Evolutionary conservation across 352 stramenopile species (phyloP).

Genomic region (Globisporangium splendens): DNA sequence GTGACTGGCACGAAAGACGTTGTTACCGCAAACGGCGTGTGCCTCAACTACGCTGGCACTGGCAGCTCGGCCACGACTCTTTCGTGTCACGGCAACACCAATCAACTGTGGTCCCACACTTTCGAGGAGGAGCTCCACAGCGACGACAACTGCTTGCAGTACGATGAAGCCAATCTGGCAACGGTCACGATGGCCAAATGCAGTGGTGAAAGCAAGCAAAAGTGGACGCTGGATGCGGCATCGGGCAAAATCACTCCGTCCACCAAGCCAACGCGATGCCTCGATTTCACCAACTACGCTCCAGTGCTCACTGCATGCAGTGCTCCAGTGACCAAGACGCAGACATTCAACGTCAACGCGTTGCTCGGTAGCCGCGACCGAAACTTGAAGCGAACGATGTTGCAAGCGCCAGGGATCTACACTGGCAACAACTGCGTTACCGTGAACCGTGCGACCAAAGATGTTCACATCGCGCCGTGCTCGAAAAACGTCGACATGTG

Average conservation of each 20-base stretch:
- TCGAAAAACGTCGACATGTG: constrained; percentile 5
- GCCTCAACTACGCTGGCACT: not conserved
- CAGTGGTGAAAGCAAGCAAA: constrained; percentile 8
- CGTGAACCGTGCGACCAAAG: constrained; percentile 2
- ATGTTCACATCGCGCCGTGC: not conserved
- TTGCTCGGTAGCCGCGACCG: not conserved
- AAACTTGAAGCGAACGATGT: constrained; percentile 8
- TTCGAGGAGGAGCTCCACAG: constrained; percentile 5
- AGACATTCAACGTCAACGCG: not conserved
- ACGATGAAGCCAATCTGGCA: not conserved
- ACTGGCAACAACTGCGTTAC: constrained; percentile 7
- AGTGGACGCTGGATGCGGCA: constrained; percentile 9
- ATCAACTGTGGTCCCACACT: constrained; percentile 1
- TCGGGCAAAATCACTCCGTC: not conserved
- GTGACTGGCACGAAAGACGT: not conserved
- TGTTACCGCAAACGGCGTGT: not conserved
- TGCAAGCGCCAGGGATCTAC: constrained; percentile 2
- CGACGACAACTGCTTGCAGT: constrained; percentile 3
- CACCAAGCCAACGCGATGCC: not conserved
- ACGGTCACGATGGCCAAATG: constrained; percentile 8
- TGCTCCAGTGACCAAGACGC: not conserved
- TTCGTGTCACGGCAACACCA: not conserved
- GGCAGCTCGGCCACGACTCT: not conserved
- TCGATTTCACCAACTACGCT: not conserved
- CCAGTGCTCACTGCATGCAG: not conserved